phyloP scores from a whole-genome alignment of 495 filamentous ascomycete species.

The Xylaria venustula region DNA sequence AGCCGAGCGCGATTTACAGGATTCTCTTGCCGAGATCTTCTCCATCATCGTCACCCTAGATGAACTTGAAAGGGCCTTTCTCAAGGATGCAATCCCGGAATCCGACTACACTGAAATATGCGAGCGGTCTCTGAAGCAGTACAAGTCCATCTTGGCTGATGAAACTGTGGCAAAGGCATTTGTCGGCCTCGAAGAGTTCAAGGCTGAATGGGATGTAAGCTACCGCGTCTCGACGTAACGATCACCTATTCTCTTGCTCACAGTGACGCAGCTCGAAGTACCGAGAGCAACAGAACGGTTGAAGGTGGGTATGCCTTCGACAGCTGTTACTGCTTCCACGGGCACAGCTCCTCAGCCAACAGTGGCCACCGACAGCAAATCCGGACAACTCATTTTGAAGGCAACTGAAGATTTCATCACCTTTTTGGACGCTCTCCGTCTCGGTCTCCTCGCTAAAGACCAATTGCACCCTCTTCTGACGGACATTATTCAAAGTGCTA shows the following conservation, averaged over 20 bases:
- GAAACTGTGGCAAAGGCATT: conserved; percentile 82
- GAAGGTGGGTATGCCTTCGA: conserved; percentile 77
- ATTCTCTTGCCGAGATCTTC: conserved; percentile 95
- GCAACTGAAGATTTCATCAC: conserved; percentile 99
- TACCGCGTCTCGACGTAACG: neutral
- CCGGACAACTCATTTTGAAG: conserved; percentile 73
- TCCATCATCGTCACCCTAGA: conserved; percentile 96
- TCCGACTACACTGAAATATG: conserved; percentile 94
- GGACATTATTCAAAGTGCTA: conserved; percentile 93
- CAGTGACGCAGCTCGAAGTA: conserved; percentile 71
- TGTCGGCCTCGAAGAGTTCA: conserved; percentile 89
- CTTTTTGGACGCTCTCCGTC: conserved; percentile 86
- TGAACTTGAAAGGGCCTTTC: conserved; percentile 92
- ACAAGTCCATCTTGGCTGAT: conserved; percentile 87
- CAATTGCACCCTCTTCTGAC: conserved; percentile 89
- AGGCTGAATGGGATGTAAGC: conserved; percentile 84
- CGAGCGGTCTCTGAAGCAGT: conserved; percentile 89
- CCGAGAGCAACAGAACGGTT: conserved; percentile 91
- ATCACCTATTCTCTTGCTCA: conserved; percentile 11
- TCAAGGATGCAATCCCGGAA: conserved; percentile 92
- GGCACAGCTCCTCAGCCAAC: conserved; percentile 39
- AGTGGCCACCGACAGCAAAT: conserved; percentile 55
- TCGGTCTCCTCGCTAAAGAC: conserved; percentile 90
- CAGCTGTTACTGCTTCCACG: conserved; percentile 56
- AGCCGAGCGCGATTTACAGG: conserved; percentile 87